Base-by-base conservation (phyloP, 352 stramenopile species). In the Achlya hypogyna region DNA sequence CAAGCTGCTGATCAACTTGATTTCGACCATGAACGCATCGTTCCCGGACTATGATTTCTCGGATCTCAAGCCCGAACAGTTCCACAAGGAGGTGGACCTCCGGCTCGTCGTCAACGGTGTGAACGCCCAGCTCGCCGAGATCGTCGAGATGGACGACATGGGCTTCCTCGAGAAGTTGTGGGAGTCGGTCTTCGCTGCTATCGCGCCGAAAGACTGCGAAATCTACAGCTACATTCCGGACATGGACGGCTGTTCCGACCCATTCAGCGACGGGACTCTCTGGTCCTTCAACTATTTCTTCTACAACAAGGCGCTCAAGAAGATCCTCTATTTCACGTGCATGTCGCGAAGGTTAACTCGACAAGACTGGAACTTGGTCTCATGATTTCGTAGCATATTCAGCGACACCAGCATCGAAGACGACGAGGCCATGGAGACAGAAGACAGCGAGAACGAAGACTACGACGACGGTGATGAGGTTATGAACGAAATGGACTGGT, bases 121-220 rank as follows among this genome's bases (percentile, higher is more conserved):
- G 66, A 96, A 96, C 77, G 83, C 89, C 63, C 75, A 96, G 71
- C 74, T 96, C 63, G 82, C 81, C 6, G 88, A 96, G 67, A 75
- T 99, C n/a, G 98, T 97, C 40, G 98, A 99, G 74, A 99, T 99
- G 79, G 98, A 99, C 84, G 98, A 85, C 43, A 98, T 97, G 77
- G 91, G 99, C 12, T 99, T 99, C 81, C 87, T 99, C 51, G 98
- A 99, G 81, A 97, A 97, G 47, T 77, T 99, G 54, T 89, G 98
- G 43, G 97, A 99, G 76, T 99, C 74, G 14, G 83, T 96, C 53
- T 75, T 87, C 8, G 82, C 93, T 59, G 84, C 78, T 14, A 93
- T 96, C 56, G 84, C 89, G 56, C 80, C 92, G n/a, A 77, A 88
- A 14, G 86, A 96, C 70, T 96, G 88, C 71, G 84, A 96, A 32